Base-by-base conservation (phyloP, 1,284 basidiomycete genomes). In the Naganishia cerealis region DNA sequence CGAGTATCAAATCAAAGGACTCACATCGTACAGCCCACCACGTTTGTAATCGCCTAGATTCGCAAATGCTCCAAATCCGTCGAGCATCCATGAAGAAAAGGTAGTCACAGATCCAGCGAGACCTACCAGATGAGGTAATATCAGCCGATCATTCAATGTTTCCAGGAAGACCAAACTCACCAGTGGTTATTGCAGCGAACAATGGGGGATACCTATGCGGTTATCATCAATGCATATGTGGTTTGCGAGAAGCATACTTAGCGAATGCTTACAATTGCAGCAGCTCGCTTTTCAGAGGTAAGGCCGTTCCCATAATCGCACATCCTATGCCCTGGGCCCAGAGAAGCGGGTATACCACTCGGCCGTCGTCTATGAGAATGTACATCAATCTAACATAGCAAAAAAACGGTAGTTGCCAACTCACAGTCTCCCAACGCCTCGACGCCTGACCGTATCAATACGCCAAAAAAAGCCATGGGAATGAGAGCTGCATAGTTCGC, bases 81-180 rank as follows among this genome's bases (percentile, higher is more conserved):
- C 90, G 9, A 92, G 77, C 80, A 97, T 92, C 95, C 96, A 99
- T 18, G 88, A 86, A 4, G 94, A 96, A 81, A 98, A 99, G 0
- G 94, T 98, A 4, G 96, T 99, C 72, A 97, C 81, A 5, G 92
- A 95, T 1, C 95, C 96, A 75, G 95, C 98, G 77, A 96, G 92
- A 4, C 94, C 94, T 90, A 70, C 38, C 5, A 21, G 21, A 53
- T 67, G 26, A 43, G 68, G 43, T 39, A 12, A 29, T 33, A 26
- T 18, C 54, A 33, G 46, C 21, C 24, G 29, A 5, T 0, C 65
- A 48, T 65, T 54, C 69, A 52, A 26, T 6, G 46, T 48, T 62
- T 40, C 16, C 18, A 53, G 1, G n/a, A 5, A 9, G 6, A 52
- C 42, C 26, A 42, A 48, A 71, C 80, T 68, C 69, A 89, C 91